These are phyloP conservation scores for Nakaseomyces nivariensis DNA, from an alignment of 1,139 yeast species.

Conservation along the genomic window DNA sequence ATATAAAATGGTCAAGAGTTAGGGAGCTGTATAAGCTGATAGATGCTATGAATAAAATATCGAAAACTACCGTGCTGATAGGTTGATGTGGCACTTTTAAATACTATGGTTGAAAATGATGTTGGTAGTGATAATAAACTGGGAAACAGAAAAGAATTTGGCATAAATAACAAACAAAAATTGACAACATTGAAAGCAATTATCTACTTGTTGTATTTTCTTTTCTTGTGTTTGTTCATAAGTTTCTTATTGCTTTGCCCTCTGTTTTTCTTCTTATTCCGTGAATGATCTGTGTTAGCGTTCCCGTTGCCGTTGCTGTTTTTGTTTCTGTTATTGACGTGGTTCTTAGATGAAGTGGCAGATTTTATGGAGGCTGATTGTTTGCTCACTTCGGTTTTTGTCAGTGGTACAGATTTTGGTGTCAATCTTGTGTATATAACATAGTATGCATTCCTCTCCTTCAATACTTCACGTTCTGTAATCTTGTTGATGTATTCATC, in stretches of 20 bases:
- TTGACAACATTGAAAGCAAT: no score
- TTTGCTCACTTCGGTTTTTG: no score
- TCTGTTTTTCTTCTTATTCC: constrained; percentile 4
- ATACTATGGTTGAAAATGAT: no score
- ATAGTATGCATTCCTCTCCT: constrained; percentile 84
- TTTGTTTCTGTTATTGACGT: not conserved
- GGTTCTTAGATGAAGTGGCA: no score
- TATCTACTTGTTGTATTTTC: constrained; percentile 11
- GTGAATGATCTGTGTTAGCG: not conserved
- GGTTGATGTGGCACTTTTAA: no score
- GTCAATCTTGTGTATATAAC: constrained; percentile 71
- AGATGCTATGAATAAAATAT: no score
- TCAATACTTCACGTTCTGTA: constrained; percentile 61
- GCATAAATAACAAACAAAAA: no score
- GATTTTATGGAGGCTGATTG: no score
- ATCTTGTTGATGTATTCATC: constrained; percentile 78
- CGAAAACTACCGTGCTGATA: no score
- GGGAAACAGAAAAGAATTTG: not conserved
- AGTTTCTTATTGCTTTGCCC: constrained; percentile 10
- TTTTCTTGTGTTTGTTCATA: constrained; percentile 23
- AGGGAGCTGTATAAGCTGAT: no score
- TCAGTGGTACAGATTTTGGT: constrained; percentile 29
- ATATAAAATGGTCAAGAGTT: not conserved
- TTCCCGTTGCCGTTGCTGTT: no score
- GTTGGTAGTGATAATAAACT: not conserved